A percentile compares a stretch with the other conserved stretches of the same genome.
Evolutionary conservation across 768 basidiomycete genomes (phyloP).

Genomic region (Cyclocybe cylindracea): DNA sequence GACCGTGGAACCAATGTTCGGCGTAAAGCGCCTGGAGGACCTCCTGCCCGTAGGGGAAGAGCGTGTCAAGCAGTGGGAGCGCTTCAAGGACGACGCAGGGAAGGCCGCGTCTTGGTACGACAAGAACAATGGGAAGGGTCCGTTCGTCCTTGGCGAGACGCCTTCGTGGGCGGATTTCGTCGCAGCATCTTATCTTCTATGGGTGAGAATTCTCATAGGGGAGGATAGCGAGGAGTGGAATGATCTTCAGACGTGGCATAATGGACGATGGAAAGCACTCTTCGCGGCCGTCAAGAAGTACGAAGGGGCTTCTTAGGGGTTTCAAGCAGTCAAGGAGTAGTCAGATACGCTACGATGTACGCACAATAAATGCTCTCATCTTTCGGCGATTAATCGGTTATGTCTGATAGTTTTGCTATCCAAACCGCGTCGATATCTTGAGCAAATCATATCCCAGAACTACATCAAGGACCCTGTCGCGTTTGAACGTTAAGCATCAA

Average conservation of each 20-base stretch:
- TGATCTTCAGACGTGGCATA: conserved; percentile 26
- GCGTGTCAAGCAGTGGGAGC: conserved; percentile 13
- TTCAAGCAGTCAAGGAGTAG: too few relatives aligned
- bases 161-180: conserved; percentile 36
- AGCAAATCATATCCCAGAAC: too few relatives aligned
- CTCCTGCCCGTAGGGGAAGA: conserved; percentile 14
- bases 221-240: conserved; percentile 35
- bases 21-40: conserved; percentile 6
- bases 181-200: conserved; percentile 23
- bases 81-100: conserved; percentile 15
- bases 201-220: conserved; percentile 26
- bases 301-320: too few relatives aligned
- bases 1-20: too few relatives aligned
- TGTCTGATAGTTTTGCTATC: too few relatives aligned
- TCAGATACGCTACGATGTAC: too few relatives aligned
- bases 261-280: conserved; percentile 29
- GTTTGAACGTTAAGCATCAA: too few relatives aligned
- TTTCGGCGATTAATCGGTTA: too few relatives aligned
- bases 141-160: conserved; percentile 28
- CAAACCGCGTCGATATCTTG: too few relatives aligned
- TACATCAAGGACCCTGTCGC: too few relatives aligned
- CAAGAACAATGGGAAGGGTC: conserved; percentile 13
- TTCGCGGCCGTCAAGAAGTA: conserved; percentile 24
- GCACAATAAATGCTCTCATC: too few relatives aligned
- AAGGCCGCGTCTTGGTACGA: conserved; percentile 14